These are phyloP conservation scores for Gigaspora rosea DNA, from an alignment of 192 early-diverging fungal genomes.

Conservation along the genomic window DNA sequence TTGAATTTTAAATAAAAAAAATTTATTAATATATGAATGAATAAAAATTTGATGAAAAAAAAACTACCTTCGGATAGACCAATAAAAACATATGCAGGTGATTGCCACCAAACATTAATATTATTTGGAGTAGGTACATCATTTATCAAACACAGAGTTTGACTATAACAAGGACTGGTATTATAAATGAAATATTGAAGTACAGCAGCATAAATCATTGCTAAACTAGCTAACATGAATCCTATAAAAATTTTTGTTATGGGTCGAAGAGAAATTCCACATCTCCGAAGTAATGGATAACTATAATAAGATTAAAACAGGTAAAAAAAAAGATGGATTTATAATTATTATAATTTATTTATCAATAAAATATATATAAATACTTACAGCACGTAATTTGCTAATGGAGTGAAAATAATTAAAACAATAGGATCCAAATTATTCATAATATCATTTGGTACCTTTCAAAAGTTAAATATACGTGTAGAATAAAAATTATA, in stretches of 20 bases:
- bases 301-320: slow-evolving; percentile 27
- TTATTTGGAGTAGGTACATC: slow-evolving; percentile 44
- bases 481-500: too few species aligned
- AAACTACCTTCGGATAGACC: slow-evolving; percentile 56
- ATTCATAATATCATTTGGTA: slow-evolving; percentile 70
- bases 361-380: neutral
- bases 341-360: neutral
- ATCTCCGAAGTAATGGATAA: slow-evolving; percentile 59
- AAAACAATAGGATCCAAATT: slow-evolving; percentile 69
- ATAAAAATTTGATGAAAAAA: neutral
- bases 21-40: neutral
- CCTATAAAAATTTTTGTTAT: slow-evolving; percentile 68
- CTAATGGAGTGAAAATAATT: slow-evolving; percentile 70
- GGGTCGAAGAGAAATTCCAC: slow-evolving; percentile 56
- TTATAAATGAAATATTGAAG: slow-evolving; percentile 67
- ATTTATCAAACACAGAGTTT: slow-evolving; percentile 32
- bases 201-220: slow-evolving; percentile 63
- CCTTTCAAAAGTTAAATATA: slow-evolving; percentile 2
- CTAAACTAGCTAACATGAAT: slow-evolving; percentile 57
- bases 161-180: slow-evolving; percentile 54
- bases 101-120: slow-evolving; percentile 58
- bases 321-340: neutral
- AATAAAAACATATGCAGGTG: slow-evolving; percentile 65
- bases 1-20: neutral
- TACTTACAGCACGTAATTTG: slow-evolving; percentile 46